phyloP scores from a whole-genome alignment of 2,329 filamentous ascomycete species.

The Sordariomycetes sp. region DNA sequence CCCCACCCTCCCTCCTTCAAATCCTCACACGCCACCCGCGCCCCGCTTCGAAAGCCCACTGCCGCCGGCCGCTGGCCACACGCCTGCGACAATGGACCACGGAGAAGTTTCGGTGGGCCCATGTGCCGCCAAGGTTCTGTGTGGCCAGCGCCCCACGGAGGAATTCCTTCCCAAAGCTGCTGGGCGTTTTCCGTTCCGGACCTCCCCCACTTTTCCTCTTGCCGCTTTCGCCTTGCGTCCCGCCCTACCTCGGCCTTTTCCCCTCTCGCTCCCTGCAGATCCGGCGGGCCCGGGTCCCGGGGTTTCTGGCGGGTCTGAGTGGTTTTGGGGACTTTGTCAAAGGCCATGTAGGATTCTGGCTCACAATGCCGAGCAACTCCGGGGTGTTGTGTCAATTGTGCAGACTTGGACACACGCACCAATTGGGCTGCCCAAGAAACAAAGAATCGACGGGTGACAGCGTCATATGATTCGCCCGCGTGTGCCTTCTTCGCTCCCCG shows the following conservation, averaged over 20 bases:
- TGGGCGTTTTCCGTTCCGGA: not conserved
- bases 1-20: not conserved
- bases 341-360: not conserved
- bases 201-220: not conserved
- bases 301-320: not conserved
- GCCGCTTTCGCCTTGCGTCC: not conserved
- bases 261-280: not conserved
- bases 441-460: not conserved
- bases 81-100: not conserved
- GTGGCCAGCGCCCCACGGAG: not conserved
- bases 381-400: not conserved
- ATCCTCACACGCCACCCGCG: not conserved
- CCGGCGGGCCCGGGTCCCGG: not conserved
- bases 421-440: not conserved
- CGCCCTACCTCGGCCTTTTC: no score
- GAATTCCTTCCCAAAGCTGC: no score
- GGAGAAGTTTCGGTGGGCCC: not conserved
- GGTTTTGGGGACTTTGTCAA: not conserved
- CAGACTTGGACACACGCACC: not conserved
- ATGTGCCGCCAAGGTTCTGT: not conserved
- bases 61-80: not conserved
- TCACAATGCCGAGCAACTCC: not conserved
- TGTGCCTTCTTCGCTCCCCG: not conserved
- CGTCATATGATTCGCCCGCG: not conserved
- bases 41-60: not conserved